Evolutionary conservation across 176 grass and related monocot genomes (phyloP), one percentile per base, ranked within the genome.

Genomic region (Rhynchospora tenuis): DNA sequence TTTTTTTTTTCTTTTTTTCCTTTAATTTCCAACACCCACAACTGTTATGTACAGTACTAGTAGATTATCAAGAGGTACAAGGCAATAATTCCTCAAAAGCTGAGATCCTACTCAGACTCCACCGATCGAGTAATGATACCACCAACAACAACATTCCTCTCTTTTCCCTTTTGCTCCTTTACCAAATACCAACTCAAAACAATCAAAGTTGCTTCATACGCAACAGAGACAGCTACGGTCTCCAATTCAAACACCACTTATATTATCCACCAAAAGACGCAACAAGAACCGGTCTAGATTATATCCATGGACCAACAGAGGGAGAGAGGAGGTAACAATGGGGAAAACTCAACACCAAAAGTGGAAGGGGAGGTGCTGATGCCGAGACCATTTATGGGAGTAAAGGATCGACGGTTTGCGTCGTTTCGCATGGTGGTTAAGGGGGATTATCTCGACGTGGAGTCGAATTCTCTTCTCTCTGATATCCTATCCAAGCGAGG

Each of bases 401-500:
- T 91, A 74, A 94, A 86, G 88, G 90, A 89, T 64, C 89, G 95
- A 48, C 88, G 95, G 19, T 86, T 87, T 48, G 89, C 92, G 1
- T 91, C 90, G 48, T 78, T 94, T 59, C 83, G 78, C 23, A 81
- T 84, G 84, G 87, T 82, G 12, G 86, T 85, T 63, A 92, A 84
- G 81, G 90, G 90, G 44, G 92, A 94, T 77, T 97, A 97, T 91
- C 81, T 97, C 81, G 95, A 92, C 83, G 61, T 94, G 15, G 76
- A 86, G 50, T 90, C 79, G 62, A 93, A 95, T 64, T 85, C 91
- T 22, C 89, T 84, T 83, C 91, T 99, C 64, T 71, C 85, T 45
- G 94, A 91, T 88, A 90, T 99, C 83, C 82, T 98, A 79, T 67
- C 88, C 54, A 98, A 98, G 60, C 91, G 94, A 95, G 96, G 92